These are phyloP conservation scores for Agaricus blazei DNA, from an alignment of 768 basidiomycete species.

Conservation along the genomic window DNA sequence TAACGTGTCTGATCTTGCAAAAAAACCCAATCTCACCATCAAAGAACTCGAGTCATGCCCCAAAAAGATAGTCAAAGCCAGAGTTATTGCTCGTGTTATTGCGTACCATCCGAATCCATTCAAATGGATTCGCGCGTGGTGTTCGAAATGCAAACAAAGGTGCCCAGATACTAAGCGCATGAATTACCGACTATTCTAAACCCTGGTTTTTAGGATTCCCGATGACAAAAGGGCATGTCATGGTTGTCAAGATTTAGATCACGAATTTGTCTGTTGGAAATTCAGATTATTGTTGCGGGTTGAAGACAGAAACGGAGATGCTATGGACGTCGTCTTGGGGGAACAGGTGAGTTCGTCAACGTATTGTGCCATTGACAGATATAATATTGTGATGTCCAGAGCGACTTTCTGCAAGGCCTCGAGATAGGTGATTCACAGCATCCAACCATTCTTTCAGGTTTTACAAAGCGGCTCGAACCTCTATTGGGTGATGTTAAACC, in stretches of 20 bases:
- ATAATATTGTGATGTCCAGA: slow-evolving; percentile 23
- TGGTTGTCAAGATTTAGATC: slow-evolving; percentile 48
- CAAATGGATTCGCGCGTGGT: slow-evolving; percentile 44
- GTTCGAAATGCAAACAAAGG: slow-evolving; percentile 49
- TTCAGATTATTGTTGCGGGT: slow-evolving; percentile 48
- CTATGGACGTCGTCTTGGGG: slow-evolving; percentile 42
- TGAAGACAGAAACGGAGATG: slow-evolving; percentile 40
- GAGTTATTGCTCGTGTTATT: slow-evolving; percentile 42
- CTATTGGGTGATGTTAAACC: not conserved
- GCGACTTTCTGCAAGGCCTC: slow-evolving; percentile 38
- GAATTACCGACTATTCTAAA: not conserved
- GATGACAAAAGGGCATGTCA: slow-evolving; percentile 38
- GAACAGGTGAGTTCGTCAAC: slow-evolving; percentile 31
- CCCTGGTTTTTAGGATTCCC: slow-evolving; percentile 34
- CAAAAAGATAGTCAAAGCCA: slow-evolving; percentile 32
- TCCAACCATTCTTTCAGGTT: not conserved
- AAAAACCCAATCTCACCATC: slow-evolving; percentile 18
- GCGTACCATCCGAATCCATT: slow-evolving; percentile 54
- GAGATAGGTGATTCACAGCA: slow-evolving; percentile 14
- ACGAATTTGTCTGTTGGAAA: slow-evolving; percentile 40
- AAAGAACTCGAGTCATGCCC: slow-evolving; percentile 28
- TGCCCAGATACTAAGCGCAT: slow-evolving; percentile 21
- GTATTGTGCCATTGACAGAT: not conserved
- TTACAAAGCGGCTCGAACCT: slow-evolving; percentile 1
- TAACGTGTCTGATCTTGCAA: not conserved